These are phyloP conservation scores for Sphaerulina vaccinii DNA, from an alignment of 2,329 filamentous ascomycete genomes.

Conservation along the genomic window DNA sequence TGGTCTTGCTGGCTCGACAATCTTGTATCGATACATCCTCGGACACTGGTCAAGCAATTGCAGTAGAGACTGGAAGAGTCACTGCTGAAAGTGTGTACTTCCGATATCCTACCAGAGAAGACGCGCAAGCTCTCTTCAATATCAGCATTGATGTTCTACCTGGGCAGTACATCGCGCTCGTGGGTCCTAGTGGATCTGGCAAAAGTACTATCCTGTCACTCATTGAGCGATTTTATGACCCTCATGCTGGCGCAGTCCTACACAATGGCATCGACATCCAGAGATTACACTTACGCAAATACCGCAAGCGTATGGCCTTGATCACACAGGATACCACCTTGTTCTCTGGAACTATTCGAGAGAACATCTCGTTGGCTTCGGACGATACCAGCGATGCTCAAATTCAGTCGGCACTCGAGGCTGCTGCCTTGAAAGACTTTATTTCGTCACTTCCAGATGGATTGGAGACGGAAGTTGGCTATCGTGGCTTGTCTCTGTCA, in stretches of 20 bases:
- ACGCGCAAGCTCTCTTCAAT: constrained; percentile 54
- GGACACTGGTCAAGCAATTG: not conserved
- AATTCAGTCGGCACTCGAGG: constrained; percentile 63
- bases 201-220: constrained; percentile 43
- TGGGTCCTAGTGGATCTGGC: constrained; percentile 42
- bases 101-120: constrained; percentile 62
- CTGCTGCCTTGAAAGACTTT: constrained; percentile 69
- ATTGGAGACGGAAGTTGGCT: constrained; percentile 57
- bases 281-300: constrained; percentile 37
- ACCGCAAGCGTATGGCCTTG: constrained; percentile 44
- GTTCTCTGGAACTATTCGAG: constrained; percentile 45
- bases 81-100: constrained; percentile 61
- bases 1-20: constrained; percentile 39
- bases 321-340: constrained; percentile 50
- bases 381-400: constrained; percentile 64
- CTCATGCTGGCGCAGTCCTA: constrained; percentile 61
- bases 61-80: not conserved
- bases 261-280: constrained; percentile 46
- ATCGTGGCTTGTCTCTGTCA: constrained; percentile 41
- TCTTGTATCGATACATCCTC: not conserved
- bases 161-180: constrained; percentile 42
- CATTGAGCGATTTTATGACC: constrained; percentile 56
- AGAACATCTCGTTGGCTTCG: constrained; percentile 46
- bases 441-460: constrained; percentile 62
- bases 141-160: constrained; percentile 31